Percentiles rank a stretch among this genome's conserved stretches.
phyloP scores from a whole-genome alignment of 2,329 filamentous ascomycete species.

The Aspergillus phoenicis region DNA sequence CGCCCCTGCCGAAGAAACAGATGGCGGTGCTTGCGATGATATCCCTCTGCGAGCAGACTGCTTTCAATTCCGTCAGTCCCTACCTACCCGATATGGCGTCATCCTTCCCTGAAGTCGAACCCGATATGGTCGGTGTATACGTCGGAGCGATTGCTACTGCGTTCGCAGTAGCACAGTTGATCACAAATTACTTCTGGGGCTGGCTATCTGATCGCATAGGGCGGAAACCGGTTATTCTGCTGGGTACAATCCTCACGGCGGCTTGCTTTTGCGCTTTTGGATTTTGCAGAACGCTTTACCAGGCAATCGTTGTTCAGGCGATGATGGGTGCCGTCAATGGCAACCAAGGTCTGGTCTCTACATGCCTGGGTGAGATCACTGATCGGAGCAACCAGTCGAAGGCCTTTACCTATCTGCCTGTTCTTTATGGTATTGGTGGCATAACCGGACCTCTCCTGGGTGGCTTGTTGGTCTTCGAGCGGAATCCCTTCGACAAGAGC shows the following conservation, averaged over 20 bases:
- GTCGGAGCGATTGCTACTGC: slow-evolving; percentile 87
- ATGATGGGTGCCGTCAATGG: slow-evolving; percentile 93
- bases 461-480: slow-evolving; percentile 72
- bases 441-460: slow-evolving; percentile 93
- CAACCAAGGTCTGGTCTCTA: slow-evolving; percentile 91
- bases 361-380: slow-evolving; percentile 91
- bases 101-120: slow-evolving; percentile 77
- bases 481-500: slow-evolving; percentile 58
- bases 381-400: slow-evolving; percentile 91
- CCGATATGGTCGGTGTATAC: slow-evolving; percentile 75
- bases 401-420: slow-evolving; percentile 90
- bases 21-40: slow-evolving; percentile 84
- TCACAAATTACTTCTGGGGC: slow-evolving; percentile 90
- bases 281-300: slow-evolving; percentile 79
- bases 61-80: slow-evolving; percentile 92
- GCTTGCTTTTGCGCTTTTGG: slow-evolving; percentile 84
- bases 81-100: slow-evolving; percentile 93
- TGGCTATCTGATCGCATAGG: slow-evolving; percentile 78
- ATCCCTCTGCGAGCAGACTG: slow-evolving; percentile 90
- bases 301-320: slow-evolving; percentile 81
- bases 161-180: slow-evolving; percentile 89
- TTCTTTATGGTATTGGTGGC: slow-evolving; percentile 92
- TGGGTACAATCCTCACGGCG: slow-evolving; percentile 81
- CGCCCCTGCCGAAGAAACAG: slow-evolving; percentile 80
- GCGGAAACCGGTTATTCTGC: slow-evolving; percentile 77